Evolutionary conservation across 1,284 basidiomycete species (phyloP), one percentile per base, ranked within the genome.

Genomic region (Tilletia walkeri): DNA sequence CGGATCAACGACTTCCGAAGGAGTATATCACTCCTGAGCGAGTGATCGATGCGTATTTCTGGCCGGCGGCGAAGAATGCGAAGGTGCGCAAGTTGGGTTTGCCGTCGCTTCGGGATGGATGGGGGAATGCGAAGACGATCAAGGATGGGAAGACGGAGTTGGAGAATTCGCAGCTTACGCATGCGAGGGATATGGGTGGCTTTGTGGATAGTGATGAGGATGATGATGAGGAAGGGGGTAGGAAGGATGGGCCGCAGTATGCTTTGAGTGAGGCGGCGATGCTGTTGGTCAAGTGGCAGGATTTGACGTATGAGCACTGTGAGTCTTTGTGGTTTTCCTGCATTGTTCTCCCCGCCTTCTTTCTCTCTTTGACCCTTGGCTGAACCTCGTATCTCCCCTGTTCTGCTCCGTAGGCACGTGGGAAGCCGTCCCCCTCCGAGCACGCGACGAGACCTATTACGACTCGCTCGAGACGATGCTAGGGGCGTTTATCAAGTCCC

Each of bases 241-340:
- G 41, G 41, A 67, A 54, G 45, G 68, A 72, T 45, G 72, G 75
- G 38, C 65, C 65, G n/a, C 38, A 72, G 30, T 34, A 77, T 36
- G 69, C 75, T 38, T 69, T 71, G 54, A 73, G 75, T 39, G 10
- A 69, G 6, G 63, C 77, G 16, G 36, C 77, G 10, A 72, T 73
- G 66, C 34, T 76, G 38, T 66, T 77, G 36, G 59, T 93, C 76
- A 97, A 96, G 84, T 97, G 94, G 93, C 87, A 90, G 48, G 93
- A 95, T 76, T 86, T 95, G 56, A 89, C 90, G 38, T 96, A 97
- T 75, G 92, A 94, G 45, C 90, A 94, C 85, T 89, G 93, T 93
- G 69, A 72, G 87, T 78, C 63, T 49, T 71, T 63, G 34, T 53
- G 54, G 5, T 68, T 67, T 48, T 30, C 36, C 20, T 20, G 24